A percentile compares a stretch with the other conserved stretches of the same genome.
These are phyloP conservation scores for Trichoderma sp. DNA, from an alignment of 2,329 filamentous ascomycete genomes.

Conservation along the genomic window DNA sequence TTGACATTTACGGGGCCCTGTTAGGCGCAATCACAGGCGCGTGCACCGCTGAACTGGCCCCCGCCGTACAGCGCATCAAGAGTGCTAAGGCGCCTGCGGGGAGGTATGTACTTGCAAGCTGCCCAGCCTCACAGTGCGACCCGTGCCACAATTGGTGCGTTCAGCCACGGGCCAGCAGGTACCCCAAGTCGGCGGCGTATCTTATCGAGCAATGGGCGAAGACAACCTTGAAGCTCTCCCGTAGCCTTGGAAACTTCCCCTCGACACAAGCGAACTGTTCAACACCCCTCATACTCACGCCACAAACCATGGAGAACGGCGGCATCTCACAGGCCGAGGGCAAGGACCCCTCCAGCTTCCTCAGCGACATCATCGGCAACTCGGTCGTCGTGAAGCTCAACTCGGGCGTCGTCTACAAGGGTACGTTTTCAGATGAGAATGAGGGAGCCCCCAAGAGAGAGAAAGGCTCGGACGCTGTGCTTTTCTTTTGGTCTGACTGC, in stretches of 20 bases:
- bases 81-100: background rate
- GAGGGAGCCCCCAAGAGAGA: no score
- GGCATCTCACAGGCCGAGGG: slow-evolving; percentile 66
- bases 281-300: background rate
- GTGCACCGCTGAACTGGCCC: slow-evolving; percentile 21
- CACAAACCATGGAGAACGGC: slow-evolving; percentile 71
- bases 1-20: slow-evolving; percentile 19
- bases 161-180: slow-evolving; percentile 11
- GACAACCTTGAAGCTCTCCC: slow-evolving; percentile 15
- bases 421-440: slow-evolving; percentile 48
- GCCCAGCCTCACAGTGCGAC: slow-evolving; percentile 28
- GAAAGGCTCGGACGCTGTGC: background rate
- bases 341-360: slow-evolving; percentile 90
- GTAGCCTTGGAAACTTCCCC: background rate
- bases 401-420: slow-evolving; percentile 98
- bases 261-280: slow-evolving; percentile 13
- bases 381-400: slow-evolving; percentile 97
- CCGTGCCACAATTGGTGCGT: slow-evolving; percentile 7
- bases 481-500: background rate
- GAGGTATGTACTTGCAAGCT: slow-evolving; percentile 3
- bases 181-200: background rate
- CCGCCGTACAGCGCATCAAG: slow-evolving; percentile 12
- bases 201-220: background rate
- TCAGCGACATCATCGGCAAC: slow-evolving; percentile 91
- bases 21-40: slow-evolving; percentile 13